phyloP scores from a whole-genome alignment of 2,329 filamentous ascomycete genomes.

The Microdochium trichocladiopsis region DNA sequence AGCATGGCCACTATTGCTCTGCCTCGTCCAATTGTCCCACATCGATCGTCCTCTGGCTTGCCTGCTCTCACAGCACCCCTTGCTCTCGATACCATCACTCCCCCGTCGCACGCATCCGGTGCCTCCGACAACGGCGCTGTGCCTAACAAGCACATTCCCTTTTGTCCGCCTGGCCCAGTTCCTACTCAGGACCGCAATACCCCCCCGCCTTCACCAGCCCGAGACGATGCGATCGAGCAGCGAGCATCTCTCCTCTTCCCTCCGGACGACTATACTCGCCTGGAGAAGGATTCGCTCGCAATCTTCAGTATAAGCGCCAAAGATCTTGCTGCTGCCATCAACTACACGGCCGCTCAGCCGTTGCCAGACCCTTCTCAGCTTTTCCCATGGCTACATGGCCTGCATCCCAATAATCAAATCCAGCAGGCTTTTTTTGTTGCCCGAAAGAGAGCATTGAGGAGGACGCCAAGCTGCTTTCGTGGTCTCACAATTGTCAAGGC shows the following conservation, averaged over 20 bases:
- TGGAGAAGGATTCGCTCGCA: constrained; percentile 45
- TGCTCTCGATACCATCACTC: constrained; percentile 30
- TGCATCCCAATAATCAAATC: constrained; percentile 82
- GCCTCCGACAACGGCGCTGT: constrained; percentile 37
- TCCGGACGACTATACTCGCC: constrained; percentile 52
- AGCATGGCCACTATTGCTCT: constrained; percentile 50
- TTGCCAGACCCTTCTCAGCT: constrained; percentile 79
- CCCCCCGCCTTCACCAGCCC: constrained; percentile 59
- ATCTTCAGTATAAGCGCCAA: constrained; percentile 68
- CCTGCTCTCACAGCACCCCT: constrained; percentile 30
- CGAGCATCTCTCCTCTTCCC: constrained; percentile 70
- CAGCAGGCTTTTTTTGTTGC: constrained; percentile 87
- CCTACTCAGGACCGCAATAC: constrained; percentile 48
- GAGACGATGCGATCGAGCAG: constrained; percentile 38
- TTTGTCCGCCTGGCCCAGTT: constrained; percentile 74
- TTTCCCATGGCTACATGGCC: constrained; percentile 93
- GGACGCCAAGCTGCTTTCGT: constrained; percentile 69
- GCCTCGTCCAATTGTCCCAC: constrained; percentile 37
- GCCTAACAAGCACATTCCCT: constrained; percentile 86
- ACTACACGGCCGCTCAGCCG: constrained; percentile 70
- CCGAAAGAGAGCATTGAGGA: constrained; percentile 62
- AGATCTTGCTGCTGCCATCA: constrained; percentile 64
- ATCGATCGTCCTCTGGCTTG: constrained; percentile 35
- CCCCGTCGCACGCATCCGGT: constrained; percentile 10
- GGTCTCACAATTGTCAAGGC: constrained; percentile 84